Conservation (phyloP, 306 rosid genomes). For the Arachis stenosperma region DNA sequence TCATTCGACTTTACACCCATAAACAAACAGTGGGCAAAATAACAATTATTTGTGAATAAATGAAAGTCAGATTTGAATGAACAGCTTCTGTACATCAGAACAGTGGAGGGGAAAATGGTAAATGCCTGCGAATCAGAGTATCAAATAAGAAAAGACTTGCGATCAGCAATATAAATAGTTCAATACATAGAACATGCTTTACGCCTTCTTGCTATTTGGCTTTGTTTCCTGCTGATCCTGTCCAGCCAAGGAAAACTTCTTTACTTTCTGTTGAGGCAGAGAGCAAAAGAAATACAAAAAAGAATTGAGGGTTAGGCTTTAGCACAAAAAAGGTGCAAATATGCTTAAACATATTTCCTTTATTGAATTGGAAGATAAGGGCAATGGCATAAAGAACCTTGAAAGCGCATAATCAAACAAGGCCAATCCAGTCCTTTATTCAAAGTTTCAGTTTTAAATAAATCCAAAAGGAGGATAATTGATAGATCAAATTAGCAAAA, state of each 20-base stretch:
- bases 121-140: neutral
- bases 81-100: slow-evolving; percentile 28
- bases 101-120: slow-evolving; percentile 2
- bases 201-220: slow-evolving; percentile 50
- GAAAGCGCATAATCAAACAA: slow-evolving; percentile 1
- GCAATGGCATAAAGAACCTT: slow-evolving; percentile 27
- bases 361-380: slow-evolving; percentile 21
- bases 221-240: slow-evolving; percentile 57
- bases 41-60: slow-evolving; percentile 19
- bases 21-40: slow-evolving; percentile 2
- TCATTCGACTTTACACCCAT: slow-evolving; percentile 23
- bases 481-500: neutral
- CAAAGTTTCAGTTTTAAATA: slow-evolving; percentile 6
- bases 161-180: neutral
- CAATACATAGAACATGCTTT: slow-evolving; percentile 30
- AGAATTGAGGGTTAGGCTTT: neutral
- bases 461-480: neutral
- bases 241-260: slow-evolving; percentile 72
- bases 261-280: slow-evolving; percentile 75
- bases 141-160: neutral
- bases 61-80: slow-evolving; percentile 13
- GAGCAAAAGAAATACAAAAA: slow-evolving; percentile 4
- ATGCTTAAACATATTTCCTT: neutral
- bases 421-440: slow-evolving; percentile 3
- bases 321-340: neutral